These are phyloP conservation scores for Cyberlindnera americana DNA, from an alignment of 805 yeast genomes.

Conservation along the genomic window DNA sequence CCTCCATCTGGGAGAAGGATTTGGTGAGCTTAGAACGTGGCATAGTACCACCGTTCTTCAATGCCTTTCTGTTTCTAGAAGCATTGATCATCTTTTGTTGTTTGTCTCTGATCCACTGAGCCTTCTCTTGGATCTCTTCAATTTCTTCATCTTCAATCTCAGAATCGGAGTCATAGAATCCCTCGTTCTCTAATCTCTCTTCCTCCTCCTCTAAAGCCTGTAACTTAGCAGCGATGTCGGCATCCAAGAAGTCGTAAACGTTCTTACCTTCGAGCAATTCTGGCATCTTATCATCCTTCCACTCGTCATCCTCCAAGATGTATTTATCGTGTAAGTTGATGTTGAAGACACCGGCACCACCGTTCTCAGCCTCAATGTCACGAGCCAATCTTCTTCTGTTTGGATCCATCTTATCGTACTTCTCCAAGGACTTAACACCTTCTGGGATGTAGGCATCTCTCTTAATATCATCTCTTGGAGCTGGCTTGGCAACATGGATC, in stretches of 20 bases:
- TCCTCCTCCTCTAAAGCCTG: constrained; percentile 97
- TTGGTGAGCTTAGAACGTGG: constrained; percentile 86
- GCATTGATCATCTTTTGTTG: constrained; percentile 92
- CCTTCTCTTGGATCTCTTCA: constrained; percentile 76
- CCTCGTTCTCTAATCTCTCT: constrained; percentile 88
- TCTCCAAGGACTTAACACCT: constrained; percentile 52
- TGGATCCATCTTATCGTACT: constrained; percentile 78
- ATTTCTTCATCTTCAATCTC: constrained; percentile 64
- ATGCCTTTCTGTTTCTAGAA: constrained; percentile 79
- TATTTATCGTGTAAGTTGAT: constrained; percentile 91
- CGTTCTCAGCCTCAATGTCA: constrained; percentile 90
- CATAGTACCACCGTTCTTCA: constrained; percentile 82
- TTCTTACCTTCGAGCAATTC: constrained; percentile 94
- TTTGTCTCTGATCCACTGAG: constrained; percentile 91
- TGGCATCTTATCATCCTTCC: constrained; percentile 98
- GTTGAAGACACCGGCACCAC: constrained; percentile 98
- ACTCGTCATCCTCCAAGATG: constrained; percentile 88
- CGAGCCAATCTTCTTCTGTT: constrained; percentile 76
- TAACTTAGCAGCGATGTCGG: constrained; percentile 89
- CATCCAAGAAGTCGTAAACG: constrained; percentile 95
- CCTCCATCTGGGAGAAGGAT: constrained; percentile 74
- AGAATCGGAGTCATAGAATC: constrained; percentile 89
- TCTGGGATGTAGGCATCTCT: constrained; percentile 85
- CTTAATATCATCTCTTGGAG: constrained; percentile 78
- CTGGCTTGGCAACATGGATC: constrained; percentile 92